Evolutionary conservation across 2,329 filamentous ascomycete genomes (phyloP), one percentile per base, ranked within the genome.

Genomic region (Chrysoporthe deuterocubensis): DNA sequence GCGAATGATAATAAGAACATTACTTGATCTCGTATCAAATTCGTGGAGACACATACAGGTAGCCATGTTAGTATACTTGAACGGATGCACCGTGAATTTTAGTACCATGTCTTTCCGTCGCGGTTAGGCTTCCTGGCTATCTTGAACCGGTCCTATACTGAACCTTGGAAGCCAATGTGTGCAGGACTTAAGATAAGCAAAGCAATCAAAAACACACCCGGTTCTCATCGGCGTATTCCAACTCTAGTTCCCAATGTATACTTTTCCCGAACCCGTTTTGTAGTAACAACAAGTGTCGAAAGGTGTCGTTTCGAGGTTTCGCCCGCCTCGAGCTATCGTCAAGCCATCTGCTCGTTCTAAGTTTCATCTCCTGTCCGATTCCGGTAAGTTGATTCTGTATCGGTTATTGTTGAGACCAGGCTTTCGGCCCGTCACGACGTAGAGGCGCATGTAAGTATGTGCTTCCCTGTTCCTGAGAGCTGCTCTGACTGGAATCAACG

Each of bases 361-460:
- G 14, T 14, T 14, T 54, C 11, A 54, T 54, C 21, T 16, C 26
- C 13, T 34, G 21, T 9, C 43, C 21, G 46, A 16, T 8, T 52
- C 56, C 32, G 56, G 14, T 34, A 52, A 50, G 6, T 54, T 67
- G 13, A 52, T 56, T n/a, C 42, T 26, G 13, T 58, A 64, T n/a
- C 44, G 62, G 32, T 34, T 52, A 18, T 64, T 48, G 6, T 48
- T 67, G 7, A 63, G 37, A 0, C 70, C 66, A 1, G 85, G 85
- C 70, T 86, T 87, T 37, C 84, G 78, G 9, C 84, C 85, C 72
- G 80, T 82, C 0, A 87, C 82, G 6, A 86, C 81, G 68, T 82
- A 80, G n/a, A 85, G 75, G 37, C 79, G 80, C 69, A 83, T 76
- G 67, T 85, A 87, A 0, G 82, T 79, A 70, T 87, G 85, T 13